A percentile compares a stretch with the other conserved stretches of the same genome.
These are phyloP conservation scores for Pichia kluyveri DNA, from an alignment of 805 yeast species.

Conservation along the genomic window DNA sequence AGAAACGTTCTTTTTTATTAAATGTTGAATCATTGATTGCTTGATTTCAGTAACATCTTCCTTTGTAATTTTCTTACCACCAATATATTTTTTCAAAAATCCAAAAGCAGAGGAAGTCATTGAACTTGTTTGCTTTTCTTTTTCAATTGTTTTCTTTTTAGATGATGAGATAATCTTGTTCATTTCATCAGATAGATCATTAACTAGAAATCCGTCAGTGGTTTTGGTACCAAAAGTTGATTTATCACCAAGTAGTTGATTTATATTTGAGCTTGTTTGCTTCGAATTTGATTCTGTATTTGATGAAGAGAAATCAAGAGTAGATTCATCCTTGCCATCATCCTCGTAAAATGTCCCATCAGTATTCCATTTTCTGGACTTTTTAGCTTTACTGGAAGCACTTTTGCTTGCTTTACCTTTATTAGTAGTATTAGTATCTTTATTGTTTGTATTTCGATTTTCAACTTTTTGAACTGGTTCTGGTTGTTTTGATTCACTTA, in stretches of 20 bases:
- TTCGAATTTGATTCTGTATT: slow-evolving; percentile 12
- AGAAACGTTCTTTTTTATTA: slow-evolving; percentile 82
- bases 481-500: neutral
- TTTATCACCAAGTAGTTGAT: slow-evolving; percentile 31
- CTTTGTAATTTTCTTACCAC: slow-evolving; percentile 58
- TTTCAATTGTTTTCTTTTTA: slow-evolving; percentile 14
- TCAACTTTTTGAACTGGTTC: slow-evolving; percentile 7
- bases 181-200: slow-evolving; percentile 49
- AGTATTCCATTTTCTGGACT: slow-evolving; percentile 55
- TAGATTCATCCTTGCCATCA: slow-evolving; percentile 24
- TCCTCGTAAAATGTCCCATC: slow-evolving; percentile 49
- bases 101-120: slow-evolving; percentile 39
- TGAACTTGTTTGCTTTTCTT: slow-evolving; percentile 13
- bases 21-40: slow-evolving; percentile 59
- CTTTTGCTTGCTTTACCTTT: slow-evolving; percentile 12
- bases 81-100: slow-evolving; percentile 51
- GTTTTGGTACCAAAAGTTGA: slow-evolving; percentile 33
- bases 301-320: slow-evolving; percentile 46
- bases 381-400: slow-evolving; percentile 34
- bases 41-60: slow-evolving; percentile 60
- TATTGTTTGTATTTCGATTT: slow-evolving; percentile 2
- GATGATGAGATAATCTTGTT: slow-evolving; percentile 27
- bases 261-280: slow-evolving; percentile 19
- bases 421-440: neutral
- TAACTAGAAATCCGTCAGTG: slow-evolving; percentile 51